Conservation (phyloP, 2,329 filamentous ascomycete genomes). For the Corniculantispora saksenae region DNA sequence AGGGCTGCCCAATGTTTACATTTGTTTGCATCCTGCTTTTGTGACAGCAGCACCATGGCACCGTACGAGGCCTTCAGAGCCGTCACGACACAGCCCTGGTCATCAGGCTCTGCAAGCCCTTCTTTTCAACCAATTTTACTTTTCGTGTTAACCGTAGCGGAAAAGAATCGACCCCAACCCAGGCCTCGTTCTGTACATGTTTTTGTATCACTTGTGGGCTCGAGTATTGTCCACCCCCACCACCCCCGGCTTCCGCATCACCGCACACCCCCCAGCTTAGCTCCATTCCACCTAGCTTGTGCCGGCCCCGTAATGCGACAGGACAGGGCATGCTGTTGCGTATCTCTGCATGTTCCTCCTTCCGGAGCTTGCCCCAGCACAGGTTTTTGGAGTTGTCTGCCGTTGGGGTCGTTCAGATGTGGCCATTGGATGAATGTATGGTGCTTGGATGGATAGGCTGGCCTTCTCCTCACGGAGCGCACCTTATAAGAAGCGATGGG, state of each 20-base stretch:
- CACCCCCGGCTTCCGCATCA: constrained; percentile 15
- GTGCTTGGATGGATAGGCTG: background rate
- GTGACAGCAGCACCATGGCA: background rate
- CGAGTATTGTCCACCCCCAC: background rate
- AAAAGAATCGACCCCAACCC: background rate
- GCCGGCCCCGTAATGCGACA: constrained; percentile 10
- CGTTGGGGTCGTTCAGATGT: background rate
- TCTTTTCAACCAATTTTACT: background rate
- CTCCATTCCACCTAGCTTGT: constrained; percentile 15
- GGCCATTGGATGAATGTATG: background rate
- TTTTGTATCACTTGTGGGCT: background rate
- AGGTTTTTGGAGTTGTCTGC: background rate
- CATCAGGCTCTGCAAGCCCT: background rate
- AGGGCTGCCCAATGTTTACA: background rate
- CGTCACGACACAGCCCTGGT: background rate
- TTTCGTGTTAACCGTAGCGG: background rate
- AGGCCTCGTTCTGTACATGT: background rate
- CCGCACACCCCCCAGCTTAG: constrained; percentile 8
- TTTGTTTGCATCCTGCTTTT: background rate
- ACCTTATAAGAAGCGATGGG: constrained; percentile 11
- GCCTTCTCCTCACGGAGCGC: background rate
- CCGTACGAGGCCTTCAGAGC: background rate
- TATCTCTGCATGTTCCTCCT: constrained; percentile 5
- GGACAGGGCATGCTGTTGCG: background rate
- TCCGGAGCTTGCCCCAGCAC: constrained; percentile 3